These are phyloP conservation scores for Didymosphaeria variabile DNA, from an alignment of 2,329 filamentous ascomycete genomes.

Conservation along the genomic window DNA sequence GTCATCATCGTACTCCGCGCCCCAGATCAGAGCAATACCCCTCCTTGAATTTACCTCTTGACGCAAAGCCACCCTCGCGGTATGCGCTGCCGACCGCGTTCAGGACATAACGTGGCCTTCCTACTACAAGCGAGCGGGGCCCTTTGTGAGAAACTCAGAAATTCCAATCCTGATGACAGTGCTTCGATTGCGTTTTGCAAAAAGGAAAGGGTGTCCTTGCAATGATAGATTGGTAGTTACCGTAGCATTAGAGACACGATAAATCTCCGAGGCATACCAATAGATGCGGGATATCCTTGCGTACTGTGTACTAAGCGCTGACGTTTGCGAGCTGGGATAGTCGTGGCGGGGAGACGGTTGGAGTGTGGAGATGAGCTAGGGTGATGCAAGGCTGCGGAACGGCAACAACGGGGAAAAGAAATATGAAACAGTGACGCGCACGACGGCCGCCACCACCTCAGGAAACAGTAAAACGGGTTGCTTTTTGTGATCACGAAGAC, in stretches of 20 bases:
- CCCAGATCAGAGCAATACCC: neutral
- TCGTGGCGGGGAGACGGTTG: neutral
- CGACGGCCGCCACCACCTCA: neutral
- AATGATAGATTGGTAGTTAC: neutral
- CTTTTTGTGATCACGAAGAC: neutral
- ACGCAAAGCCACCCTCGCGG: neutral
- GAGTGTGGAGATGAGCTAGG: neutral
- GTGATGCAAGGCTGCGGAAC: neutral
- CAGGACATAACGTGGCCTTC: conserved; percentile 2
- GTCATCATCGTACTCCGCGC: neutral
- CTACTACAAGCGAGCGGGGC: conserved; percentile 1
- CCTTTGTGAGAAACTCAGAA: neutral
- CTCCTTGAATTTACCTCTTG: neutral
- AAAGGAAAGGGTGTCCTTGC: conserved; percentile 5
- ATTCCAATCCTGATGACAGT: too few species aligned
- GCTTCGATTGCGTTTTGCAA: neutral
- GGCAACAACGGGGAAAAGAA: neutral
- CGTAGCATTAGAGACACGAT: neutral
- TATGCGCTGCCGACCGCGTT: neutral
- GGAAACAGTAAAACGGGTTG: neutral
- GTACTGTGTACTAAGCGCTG: neutral
- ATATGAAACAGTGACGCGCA: conserved; percentile 3
- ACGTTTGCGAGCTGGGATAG: neutral
- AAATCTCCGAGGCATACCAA: neutral
- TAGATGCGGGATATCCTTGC: neutral